These are phyloP conservation scores for Phytophthora pistaciae DNA, from an alignment of 352 stramenopile species.

Conservation along the genomic window DNA sequence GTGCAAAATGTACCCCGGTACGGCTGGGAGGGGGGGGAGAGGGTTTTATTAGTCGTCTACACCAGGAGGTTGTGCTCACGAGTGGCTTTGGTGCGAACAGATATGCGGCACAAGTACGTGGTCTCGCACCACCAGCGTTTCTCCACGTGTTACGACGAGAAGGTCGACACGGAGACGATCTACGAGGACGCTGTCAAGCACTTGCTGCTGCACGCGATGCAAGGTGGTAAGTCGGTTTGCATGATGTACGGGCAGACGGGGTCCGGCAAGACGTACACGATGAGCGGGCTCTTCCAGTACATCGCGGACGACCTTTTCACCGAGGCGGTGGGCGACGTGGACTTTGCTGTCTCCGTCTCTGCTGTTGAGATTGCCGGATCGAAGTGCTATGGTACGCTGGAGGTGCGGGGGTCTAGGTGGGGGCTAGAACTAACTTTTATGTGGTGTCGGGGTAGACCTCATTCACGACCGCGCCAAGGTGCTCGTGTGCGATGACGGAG, in stretches of 20 bases:
- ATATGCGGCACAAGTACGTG: conserved; percentile 92
- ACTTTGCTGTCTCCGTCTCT: conserved; percentile 58
- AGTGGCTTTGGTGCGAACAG: conserved; percentile 23
- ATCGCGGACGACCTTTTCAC: conserved; percentile 76
- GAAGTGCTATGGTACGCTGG: conserved; percentile 65
- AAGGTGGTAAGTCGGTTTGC: conserved; percentile 75
- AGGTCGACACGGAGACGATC: conserved; percentile 77
- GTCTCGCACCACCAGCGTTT: conserved; percentile 80
- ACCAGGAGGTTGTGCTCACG: background rate
- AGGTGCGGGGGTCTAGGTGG: background rate
- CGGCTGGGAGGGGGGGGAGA: too few species aligned
- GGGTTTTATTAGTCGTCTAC: background rate
- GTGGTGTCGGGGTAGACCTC: conserved; percentile 40
- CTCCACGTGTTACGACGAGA: conserved; percentile 82
- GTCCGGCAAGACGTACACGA: conserved; percentile 86
- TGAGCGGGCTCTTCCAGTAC: conserved; percentile 86
- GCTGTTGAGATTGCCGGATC: conserved; percentile 70
- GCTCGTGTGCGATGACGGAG: conserved; percentile 74
- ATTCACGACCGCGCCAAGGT: conserved; percentile 63
- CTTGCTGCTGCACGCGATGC: conserved; percentile 74
- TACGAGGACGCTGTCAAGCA: conserved; percentile 74
- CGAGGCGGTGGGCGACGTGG: conserved; percentile 53
- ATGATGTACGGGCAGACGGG: conserved; percentile 86
- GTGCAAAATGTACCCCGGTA: conserved; percentile 89
- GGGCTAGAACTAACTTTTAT: background rate